phyloP scores from a whole-genome alignment of 2,329 filamentous ascomycete species.

The Colletotrichum sp. region DNA sequence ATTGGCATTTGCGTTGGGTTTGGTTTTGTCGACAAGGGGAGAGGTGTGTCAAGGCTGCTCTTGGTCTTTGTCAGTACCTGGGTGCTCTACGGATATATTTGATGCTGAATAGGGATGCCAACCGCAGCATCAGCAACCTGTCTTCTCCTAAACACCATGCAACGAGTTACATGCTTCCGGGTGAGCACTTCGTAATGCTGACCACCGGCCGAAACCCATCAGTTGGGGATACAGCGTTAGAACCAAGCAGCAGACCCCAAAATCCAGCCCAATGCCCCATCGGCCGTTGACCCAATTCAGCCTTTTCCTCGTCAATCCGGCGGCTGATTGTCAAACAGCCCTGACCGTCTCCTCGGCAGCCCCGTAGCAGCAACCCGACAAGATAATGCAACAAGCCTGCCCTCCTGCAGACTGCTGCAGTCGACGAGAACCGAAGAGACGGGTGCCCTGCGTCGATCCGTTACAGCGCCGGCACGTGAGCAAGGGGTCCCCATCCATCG shows the following conservation, averaged over 20 bases:
- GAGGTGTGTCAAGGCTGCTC: not conserved
- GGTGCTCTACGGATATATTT: not conserved
- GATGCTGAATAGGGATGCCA: not conserved
- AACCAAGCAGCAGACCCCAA: not conserved
- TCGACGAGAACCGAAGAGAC: not conserved
- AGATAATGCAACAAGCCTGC: not conserved
- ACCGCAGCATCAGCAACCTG: not conserved
- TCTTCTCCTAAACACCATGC: not conserved
- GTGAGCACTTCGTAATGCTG: not conserved
- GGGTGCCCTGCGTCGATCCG: constrained; percentile 17
- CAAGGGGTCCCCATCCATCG: not conserved
- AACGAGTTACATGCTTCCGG: not conserved
- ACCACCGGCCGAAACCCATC: not conserved
- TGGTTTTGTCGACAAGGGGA: not conserved
- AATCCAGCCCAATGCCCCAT: not conserved
- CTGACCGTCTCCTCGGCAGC: not conserved
- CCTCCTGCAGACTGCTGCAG: not conserved
- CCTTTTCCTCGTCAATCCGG: not conserved
- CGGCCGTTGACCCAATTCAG: not conserved
- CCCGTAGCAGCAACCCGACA: not conserved
- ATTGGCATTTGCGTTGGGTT: not conserved
- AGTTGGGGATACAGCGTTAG: not conserved
- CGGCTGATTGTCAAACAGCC: not conserved
- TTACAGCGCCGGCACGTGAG: constrained; percentile 13
- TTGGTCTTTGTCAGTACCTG: not conserved